phyloP scores from a whole-genome alignment of 2,329 filamentous ascomycete species.

The Coleophoma crateriformis region DNA sequence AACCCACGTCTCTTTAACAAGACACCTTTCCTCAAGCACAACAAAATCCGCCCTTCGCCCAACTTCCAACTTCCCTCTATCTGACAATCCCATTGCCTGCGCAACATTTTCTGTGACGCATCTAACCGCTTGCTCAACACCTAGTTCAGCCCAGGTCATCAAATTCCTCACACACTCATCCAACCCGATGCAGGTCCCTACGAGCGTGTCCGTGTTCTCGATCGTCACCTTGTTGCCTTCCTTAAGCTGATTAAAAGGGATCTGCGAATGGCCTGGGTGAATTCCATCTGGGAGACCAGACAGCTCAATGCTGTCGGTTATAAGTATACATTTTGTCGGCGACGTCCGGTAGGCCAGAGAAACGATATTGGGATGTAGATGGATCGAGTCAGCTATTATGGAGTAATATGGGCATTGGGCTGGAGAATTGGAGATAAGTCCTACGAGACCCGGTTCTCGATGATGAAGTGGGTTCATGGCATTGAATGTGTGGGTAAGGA shows the following conservation, averaged over 20 bases:
- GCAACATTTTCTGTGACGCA: slow-evolving; percentile 25
- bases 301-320: slow-evolving; percentile 50
- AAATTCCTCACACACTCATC: slow-evolving; percentile 41
- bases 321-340: slow-evolving; percentile 40
- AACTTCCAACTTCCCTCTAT: slow-evolving; percentile 17
- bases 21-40: slow-evolving; percentile 14
- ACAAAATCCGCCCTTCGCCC: slow-evolving; percentile 23
- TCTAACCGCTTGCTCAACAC: slow-evolving; percentile 17
- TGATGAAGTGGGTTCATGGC: slow-evolving; percentile 46
- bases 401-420: slow-evolving; percentile 36
- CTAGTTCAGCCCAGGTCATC: slow-evolving; percentile 19
- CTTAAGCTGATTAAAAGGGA: slow-evolving; percentile 42
- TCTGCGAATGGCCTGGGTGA: slow-evolving; percentile 46
- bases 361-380: slow-evolving; percentile 44
- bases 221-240: slow-evolving; percentile 42
- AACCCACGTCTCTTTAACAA: slow-evolving; percentile 19
- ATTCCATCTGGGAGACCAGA: slow-evolving; percentile 44
- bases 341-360: slow-evolving; percentile 41
- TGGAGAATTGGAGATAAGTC: slow-evolving; percentile 24
- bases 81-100: slow-evolving; percentile 13
- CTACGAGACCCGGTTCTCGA: slow-evolving; percentile 41
- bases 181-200: slow-evolving; percentile 45
- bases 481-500: slow-evolving; percentile 49
- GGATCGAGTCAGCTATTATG: slow-evolving; percentile 47
- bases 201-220: slow-evolving; percentile 44